These are phyloP conservation scores for Daldinia grandis DNA, from an alignment of 495 filamentous ascomycete species.

Conservation along the genomic window DNA sequence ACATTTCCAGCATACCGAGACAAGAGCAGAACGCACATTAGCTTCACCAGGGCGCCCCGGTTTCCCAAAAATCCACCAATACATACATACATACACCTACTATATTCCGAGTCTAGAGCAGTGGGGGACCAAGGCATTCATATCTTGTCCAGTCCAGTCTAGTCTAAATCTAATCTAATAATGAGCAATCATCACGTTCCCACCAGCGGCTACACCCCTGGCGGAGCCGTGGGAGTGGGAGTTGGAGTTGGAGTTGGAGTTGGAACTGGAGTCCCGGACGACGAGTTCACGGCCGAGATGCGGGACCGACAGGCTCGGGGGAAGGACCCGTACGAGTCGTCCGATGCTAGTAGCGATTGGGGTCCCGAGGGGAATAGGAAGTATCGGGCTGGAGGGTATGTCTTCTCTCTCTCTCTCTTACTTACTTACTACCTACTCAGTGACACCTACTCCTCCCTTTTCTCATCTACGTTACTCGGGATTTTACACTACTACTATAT, in stretches of 20 bases:
- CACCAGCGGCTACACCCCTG: slow-evolving; percentile 7
- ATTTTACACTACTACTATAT: not conserved
- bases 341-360: slow-evolving; percentile 40
- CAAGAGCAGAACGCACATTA: not conserved
- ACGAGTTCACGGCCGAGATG: slow-evolving; percentile 52
- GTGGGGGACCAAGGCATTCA: not conserved
- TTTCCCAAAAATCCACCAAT: not conserved
- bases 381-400: slow-evolving; percentile 21
- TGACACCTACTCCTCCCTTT: not conserved
- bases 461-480: not conserved
- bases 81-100: not conserved
- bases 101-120: not conserved
- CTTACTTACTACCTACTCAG: not conserved
- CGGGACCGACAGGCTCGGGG: slow-evolving; percentile 63
- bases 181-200: not conserved
- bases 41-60: not conserved
- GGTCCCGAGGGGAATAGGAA: slow-evolving; percentile 10
- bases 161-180: not conserved
- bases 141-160: too few species aligned
- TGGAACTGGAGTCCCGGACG: not conserved
- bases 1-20: not conserved
- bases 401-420: not conserved
- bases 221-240: slow-evolving; percentile 2
- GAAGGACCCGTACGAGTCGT: slow-evolving; percentile 57
- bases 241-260: not conserved